Conservation (phyloP, 2,329 filamentous ascomycete species). For the Beauveria varroae region DNA sequence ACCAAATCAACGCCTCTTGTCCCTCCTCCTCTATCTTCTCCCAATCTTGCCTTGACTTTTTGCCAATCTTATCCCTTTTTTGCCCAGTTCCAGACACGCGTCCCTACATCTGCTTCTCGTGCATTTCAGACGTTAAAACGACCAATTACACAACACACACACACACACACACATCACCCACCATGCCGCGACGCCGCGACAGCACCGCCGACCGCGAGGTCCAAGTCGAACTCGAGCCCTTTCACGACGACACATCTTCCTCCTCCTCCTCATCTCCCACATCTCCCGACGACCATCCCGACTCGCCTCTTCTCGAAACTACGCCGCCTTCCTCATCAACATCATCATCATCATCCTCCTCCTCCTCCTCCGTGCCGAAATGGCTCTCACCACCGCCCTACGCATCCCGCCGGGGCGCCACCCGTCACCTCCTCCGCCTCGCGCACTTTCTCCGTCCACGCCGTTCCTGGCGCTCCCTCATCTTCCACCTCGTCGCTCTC, state of each 20-base stretch:
- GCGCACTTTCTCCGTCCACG: not conserved
- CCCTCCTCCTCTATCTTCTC: not conserved
- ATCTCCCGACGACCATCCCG: not conserved
- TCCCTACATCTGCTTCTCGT: no score
- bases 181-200: constrained; percentile 3
- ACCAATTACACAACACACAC: not conserved
- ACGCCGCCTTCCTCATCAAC: not conserved
- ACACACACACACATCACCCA: not conserved
- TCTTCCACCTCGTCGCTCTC: constrained; percentile 2
- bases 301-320: constrained; percentile 2
- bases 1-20: no score
- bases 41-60: no score
- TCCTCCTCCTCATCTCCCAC: not conserved
- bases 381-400: constrained; percentile 6
- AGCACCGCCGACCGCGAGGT: not conserved
- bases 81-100: no score
- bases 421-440: not conserved
- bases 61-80: no score
- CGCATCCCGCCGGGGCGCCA: not conserved
- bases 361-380: not conserved
- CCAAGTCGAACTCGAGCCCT: constrained; percentile 11
- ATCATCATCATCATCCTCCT: not conserved
- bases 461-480: constrained; percentile 2
- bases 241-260: constrained; percentile 4
- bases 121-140: no score